Base-by-base conservation (phyloP, 257 asterid species). In the Solanum commersonii region DNA sequence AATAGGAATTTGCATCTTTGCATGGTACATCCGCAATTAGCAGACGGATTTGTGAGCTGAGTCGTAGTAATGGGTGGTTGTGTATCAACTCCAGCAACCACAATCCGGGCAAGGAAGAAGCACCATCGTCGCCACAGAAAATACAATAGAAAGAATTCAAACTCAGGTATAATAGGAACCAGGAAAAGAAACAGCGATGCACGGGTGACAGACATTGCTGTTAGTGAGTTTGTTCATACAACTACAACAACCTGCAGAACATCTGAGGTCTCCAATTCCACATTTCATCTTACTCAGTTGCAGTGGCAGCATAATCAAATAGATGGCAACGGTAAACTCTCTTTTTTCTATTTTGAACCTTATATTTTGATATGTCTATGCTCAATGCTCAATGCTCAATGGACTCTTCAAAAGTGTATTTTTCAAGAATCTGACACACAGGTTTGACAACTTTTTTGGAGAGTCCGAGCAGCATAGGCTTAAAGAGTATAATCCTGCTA, bases 241-340 rank as follows among this genome's bases (percentile, higher is more conserved):
- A 92, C 98, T 76, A 95, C 98, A 84, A 90, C 95, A 86, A 91
- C 95, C 25, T 93, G 98, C 90, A 90, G 94, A 85, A 90, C 92
- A 88, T 93, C 98, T 27, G 98, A 93, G 87, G 95, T 92, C 81
- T 95, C 98, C 12, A 94, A 93, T 88, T 93, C 95, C 73, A 93
- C 96, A 37, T 92, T 93, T 92, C 95, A 94, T 84, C 93, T 93
- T 82, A 93, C 98, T 90, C 96, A 94, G 91, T 87, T 95, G 92
- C 98, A 96, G 89, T 96, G 98, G 98, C 99, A 95, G 92, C 98
- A 94, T 89, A 93, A 94, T 85, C 98, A 96, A 89, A 90, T 91
- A 70, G 95, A 96, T 89, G 92, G 93, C 72, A 91, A 91, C 67
- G 98, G 98, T 95, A 92, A 73, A 70, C 84, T 46, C 29, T 85